Evolutionary conservation across 768 basidiomycete species (phyloP), one percentile per base, ranked within the genome.

Genomic region (Strobilomyces confusus): DNA sequence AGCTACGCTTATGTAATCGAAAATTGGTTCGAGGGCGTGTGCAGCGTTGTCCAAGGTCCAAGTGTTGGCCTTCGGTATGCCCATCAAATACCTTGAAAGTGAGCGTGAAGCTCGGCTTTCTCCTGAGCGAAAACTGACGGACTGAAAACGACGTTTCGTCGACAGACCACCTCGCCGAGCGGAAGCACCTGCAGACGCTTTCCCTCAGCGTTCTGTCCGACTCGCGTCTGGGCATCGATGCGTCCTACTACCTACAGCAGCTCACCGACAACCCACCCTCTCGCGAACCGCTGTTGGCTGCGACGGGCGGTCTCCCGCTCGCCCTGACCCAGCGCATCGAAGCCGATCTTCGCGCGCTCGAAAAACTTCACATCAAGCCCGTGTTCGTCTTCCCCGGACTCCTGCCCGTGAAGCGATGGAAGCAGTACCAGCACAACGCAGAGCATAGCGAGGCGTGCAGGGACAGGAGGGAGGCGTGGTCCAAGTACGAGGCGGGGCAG

Each of bases 301-400:
- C 95, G 1, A 95, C 95, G 2, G 97, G 97, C 19, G 97, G 97
- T 36, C 81, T 95, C 17, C 97, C 95, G 1, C 80, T 98, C 52
- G 87, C 92, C 44, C 80, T 99, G 51, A 87, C 86, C 22, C 78
- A 81, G 61, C 87, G 91, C 58, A 92, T 99, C 69, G 95, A 98
- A 73, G 78, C 84, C 36, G 95, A 99, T 77, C 78, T 98, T 43
- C 88, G 95, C 44, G 76, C 81, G 14, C 86, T 98, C 66, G 94
- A 97, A 78, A 87, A 86, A 72, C 77, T 90, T 32, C 86, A 81
- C 60, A 98, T 99, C 78, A 97, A 95, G 68, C 97, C 97, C 20
- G 92, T 99, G n/a, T 95, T 99, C 63, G 92, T 99, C 47, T 98
- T 98, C 72, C 84, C 91, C 15, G 97, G 97, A 5, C 77, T 99